Base-by-base conservation (phyloP, 306 rosid genomes). In the Geum urbanum region DNA sequence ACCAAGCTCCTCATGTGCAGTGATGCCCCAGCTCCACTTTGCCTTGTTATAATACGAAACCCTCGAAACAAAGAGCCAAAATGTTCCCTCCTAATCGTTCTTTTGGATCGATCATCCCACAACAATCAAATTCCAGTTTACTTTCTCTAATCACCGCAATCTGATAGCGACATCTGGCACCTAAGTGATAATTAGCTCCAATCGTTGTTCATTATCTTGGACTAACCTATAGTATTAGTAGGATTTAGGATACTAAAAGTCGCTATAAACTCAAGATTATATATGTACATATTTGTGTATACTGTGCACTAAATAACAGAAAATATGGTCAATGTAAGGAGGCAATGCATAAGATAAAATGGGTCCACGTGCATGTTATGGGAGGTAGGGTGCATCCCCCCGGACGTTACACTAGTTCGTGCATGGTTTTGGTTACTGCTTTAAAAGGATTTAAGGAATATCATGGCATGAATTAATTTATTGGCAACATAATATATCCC, bases 1-100 rank as follows among this genome's bases (percentile, higher is more conserved):
- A 84, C 89, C 86, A 73, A 69, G 52, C 79, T 32, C 81, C 16
- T 90, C 97, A 92, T 89, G 97, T 92, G 96, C 87, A 43, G 69
- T 80, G 84, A 73, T 86, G 67, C 83, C 87, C 85, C 82, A 73
- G 77, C 41, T 66, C 27, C 53, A 35, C 4, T 74, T 82, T 79
- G 40, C 72, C 57, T 43, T 5, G 37, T 67, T 18, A 59, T 15
- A 15, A 47, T 46, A 15, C 5, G 60, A 41, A 41, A 48, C 79
- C 74, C 78, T 32, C 60, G 54, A 46, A 71, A 80, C 71, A 76
- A 81, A 77, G 76, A 3, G 83, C 87, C 87, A 82, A 84, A 83
- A 66, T 61, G 50, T 67, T 22, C 70, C 73, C 86, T 72, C 80
- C 91, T 82, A 84, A 56, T 82, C 63, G 78, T 73, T 8, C 74